A percentile compares a stretch with the other conserved stretches of the same genome.
Evolutionary conservation across 371 early-diverging fungal genomes (phyloP).

Genomic region (Actinomortierella wolfii): DNA sequence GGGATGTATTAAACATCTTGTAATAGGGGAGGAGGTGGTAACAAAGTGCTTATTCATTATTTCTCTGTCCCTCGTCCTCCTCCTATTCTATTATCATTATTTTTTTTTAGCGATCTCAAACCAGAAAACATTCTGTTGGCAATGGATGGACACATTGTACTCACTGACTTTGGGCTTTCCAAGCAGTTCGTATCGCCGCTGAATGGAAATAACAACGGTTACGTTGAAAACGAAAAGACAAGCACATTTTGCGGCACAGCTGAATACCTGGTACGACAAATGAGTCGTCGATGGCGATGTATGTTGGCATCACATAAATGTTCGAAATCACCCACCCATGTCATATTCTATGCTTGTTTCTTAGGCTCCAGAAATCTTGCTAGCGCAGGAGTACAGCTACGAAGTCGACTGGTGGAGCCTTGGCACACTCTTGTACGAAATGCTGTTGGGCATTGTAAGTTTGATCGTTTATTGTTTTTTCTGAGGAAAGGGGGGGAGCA

Average conservation of each 20-base stretch:
- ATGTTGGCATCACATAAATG: too few relatives aligned
- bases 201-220: slow-evolving; percentile 20
- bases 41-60: too few relatives aligned
- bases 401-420: slow-evolving; percentile 97
- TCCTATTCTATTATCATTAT: too few relatives aligned
- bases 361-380: slow-evolving; percentile 90
- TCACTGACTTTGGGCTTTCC: slow-evolving; percentile 89
- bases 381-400: slow-evolving; percentile 79
- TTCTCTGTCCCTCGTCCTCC: too few relatives aligned
- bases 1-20: too few relatives aligned
- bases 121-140: slow-evolving; percentile 85
- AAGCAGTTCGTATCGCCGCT: slow-evolving; percentile 56
- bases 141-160: slow-evolving; percentile 81
- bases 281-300: too few relatives aligned
- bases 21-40: neutral
- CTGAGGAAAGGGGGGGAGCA: too few relatives aligned
- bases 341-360: neutral
- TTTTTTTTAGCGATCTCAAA: slow-evolving; percentile 67
- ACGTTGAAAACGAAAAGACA: slow-evolving; percentile 54
- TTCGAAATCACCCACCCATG: slow-evolving; percentile 14
- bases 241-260: slow-evolving; percentile 96
- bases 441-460: slow-evolving; percentile 71
- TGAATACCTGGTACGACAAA: slow-evolving; percentile 68
- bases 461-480: neutral
- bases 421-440: slow-evolving; percentile 92